Conservation (phyloP, 352 stramenopile genomes). For the Phytophthora foliorum region DNA sequence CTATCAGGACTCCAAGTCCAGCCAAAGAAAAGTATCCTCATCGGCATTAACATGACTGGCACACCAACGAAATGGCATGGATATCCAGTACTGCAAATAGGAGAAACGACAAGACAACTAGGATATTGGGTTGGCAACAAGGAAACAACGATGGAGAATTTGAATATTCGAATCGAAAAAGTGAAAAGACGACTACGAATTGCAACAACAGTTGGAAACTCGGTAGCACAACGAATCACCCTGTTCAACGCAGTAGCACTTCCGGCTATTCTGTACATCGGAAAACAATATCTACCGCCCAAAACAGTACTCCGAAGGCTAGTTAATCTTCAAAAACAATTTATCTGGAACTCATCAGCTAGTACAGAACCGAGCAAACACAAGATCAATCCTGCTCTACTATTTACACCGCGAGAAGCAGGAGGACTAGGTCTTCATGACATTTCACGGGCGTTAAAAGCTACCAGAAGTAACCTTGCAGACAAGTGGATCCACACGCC, state of each 20-base stretch:
- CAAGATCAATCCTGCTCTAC: no score
- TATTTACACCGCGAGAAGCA: no score
- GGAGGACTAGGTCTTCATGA: no score
- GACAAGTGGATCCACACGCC: no score
- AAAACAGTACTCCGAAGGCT: no score
- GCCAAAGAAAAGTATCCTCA: constrained; percentile 1
- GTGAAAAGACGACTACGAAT: constrained; percentile 2
- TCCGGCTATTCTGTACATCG: constrained; percentile 2
- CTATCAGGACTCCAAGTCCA: constrained; percentile 4
- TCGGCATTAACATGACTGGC: neutral
- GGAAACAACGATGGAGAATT: neutral
- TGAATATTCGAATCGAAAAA: constrained; percentile 4
- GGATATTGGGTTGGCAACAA: constrained; percentile 4
- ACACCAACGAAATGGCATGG: neutral
- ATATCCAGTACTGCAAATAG: neutral
- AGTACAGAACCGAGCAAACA: no score
- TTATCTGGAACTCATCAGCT: no score
- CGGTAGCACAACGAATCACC: neutral
- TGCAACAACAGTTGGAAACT: neutral
- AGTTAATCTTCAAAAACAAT: no score
- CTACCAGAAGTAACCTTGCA: no score
- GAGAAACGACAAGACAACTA: neutral
- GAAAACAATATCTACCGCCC: no score
- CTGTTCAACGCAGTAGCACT: constrained; percentile 13
- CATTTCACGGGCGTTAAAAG: no score